A percentile compares a stretch with the other conserved stretches of the same genome.
Evolutionary conservation across 495 filamentous ascomycete genomes (phyloP).

Genomic region (Pyrenula massariospora): DNA sequence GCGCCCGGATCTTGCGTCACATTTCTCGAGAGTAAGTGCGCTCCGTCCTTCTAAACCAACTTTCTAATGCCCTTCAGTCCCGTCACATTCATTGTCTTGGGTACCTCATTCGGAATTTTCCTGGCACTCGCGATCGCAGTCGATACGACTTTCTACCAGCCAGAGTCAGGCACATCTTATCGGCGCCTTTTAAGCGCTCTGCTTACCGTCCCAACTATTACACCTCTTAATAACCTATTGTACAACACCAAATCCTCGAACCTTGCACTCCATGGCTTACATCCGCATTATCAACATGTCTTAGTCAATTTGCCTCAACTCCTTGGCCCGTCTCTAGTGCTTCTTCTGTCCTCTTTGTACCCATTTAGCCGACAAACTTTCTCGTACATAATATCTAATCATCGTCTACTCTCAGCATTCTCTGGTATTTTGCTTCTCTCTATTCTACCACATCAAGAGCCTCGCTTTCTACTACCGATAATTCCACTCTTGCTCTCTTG

Average conservation of each 20-base stretch:
- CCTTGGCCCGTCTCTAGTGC: slow-evolving; percentile 71
- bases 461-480: slow-evolving; percentile 80
- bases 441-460: slow-evolving; percentile 85
- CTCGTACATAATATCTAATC: slow-evolving; percentile 10
- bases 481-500: slow-evolving; percentile 84
- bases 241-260: slow-evolving; percentile 75
- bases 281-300: slow-evolving; percentile 84
- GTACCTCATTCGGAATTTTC: slow-evolving; percentile 48
- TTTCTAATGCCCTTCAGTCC: slow-evolving; percentile 38
- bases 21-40: slow-evolving; percentile 62
- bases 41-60: slow-evolving; percentile 6
- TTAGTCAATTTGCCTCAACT: slow-evolving; percentile 78
- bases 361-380: slow-evolving; percentile 34
- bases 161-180: slow-evolving; percentile 26
- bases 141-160: slow-evolving; percentile 74
- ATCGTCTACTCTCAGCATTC: slow-evolving; percentile 56
- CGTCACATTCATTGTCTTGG: slow-evolving; percentile 49
- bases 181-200: slow-evolving; percentile 38
- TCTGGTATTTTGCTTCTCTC: slow-evolving; percentile 73
- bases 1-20: slow-evolving; percentile 70
- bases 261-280: slow-evolving; percentile 78
- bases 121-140: slow-evolving; percentile 59
- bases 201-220: slow-evolving; percentile 54
- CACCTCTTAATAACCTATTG: slow-evolving; percentile 79
- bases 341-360: slow-evolving; percentile 45